Evolutionary conservation across 2,329 filamentous ascomycete genomes (phyloP).

Genomic region (Ophiostoma angusticollis): DNA sequence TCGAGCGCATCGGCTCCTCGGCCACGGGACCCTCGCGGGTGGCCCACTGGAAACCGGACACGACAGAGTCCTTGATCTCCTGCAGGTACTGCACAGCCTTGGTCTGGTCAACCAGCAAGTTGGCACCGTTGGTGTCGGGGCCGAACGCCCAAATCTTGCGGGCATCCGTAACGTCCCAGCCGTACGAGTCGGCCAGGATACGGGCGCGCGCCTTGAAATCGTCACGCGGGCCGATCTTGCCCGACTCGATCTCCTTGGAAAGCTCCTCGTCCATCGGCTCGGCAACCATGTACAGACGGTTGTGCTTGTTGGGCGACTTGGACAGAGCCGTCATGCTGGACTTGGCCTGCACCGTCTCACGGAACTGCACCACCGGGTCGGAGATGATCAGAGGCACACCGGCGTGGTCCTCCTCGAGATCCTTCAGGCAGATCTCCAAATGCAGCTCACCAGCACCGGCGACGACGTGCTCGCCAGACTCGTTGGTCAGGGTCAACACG

Average conservation of each 20-base stretch:
- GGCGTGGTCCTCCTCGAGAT: constrained; percentile 98
- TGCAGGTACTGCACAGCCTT: constrained; percentile 99
- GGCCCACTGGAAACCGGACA: constrained; percentile 99
- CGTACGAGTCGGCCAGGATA: constrained; percentile 89
- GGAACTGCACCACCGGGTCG: constrained; percentile 96
- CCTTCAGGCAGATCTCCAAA: constrained; percentile 99
- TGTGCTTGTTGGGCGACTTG: constrained; percentile 99
- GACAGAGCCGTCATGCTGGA: constrained; percentile 95
- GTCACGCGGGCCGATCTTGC: constrained; percentile 89
- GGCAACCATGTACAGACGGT: constrained; percentile 95
- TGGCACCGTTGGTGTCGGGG: constrained; percentile 93
- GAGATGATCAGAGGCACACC: constrained; percentile 96
- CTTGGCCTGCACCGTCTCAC: constrained; percentile 77
- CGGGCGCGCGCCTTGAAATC: constrained; percentile 98
- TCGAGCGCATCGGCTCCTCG: constrained; percentile 93
- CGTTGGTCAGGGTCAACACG: constrained; percentile 77
- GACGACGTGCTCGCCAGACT: constrained; percentile 97
- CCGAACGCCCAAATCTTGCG: constrained; percentile 99
- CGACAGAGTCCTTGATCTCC: constrained; percentile 99
- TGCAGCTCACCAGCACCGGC: constrained; percentile 99
- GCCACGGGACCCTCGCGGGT: constrained; percentile 93
- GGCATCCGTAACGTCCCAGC: constrained; percentile 99
- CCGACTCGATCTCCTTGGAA: constrained; percentile 73
- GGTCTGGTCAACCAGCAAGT: constrained; percentile 98
- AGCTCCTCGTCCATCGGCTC: constrained; percentile 89